Evolutionary conservation across 352 stramenopile species (phyloP).

Genomic region (Blastocystis sp.): DNA sequence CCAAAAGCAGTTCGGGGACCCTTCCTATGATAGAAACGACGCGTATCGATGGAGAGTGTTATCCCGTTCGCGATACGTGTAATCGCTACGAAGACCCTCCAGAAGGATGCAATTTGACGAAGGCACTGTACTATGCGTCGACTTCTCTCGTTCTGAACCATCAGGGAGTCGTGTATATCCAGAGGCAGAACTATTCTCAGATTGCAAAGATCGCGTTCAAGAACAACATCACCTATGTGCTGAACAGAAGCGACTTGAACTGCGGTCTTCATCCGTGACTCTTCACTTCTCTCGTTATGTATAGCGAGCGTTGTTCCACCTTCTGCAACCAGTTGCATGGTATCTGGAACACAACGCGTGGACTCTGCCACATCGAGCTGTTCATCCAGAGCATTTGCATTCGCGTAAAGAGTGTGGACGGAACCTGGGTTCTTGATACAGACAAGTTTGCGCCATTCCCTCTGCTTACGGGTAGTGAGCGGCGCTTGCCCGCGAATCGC

Average conservation of each 20-base stretch:
- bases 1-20: background rate
- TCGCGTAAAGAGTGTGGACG: background rate
- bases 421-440: background rate
- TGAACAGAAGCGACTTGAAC: background rate
- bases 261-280: background rate
- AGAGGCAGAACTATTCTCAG: background rate
- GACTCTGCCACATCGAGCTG: background rate
- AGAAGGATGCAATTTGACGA: background rate
- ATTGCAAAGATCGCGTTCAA: background rate
- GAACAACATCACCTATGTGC: constrained; percentile 11
- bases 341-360: background rate
- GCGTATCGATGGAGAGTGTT: background rate
- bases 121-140: background rate
- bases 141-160: background rate
- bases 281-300: background rate
- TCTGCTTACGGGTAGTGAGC: background rate
- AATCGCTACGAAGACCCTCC: background rate
- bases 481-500: background rate
- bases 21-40: background rate
- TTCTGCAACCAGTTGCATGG: background rate
- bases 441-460: background rate
- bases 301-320: background rate
- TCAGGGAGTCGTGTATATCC: background rate
- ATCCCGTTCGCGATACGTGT: constrained; percentile 13
- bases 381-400: background rate